Evolutionary conservation across 768 basidiomycete species (phyloP), one percentile per base, ranked within the genome.

Genomic region (Erythrobasidium yunnanense): DNA sequence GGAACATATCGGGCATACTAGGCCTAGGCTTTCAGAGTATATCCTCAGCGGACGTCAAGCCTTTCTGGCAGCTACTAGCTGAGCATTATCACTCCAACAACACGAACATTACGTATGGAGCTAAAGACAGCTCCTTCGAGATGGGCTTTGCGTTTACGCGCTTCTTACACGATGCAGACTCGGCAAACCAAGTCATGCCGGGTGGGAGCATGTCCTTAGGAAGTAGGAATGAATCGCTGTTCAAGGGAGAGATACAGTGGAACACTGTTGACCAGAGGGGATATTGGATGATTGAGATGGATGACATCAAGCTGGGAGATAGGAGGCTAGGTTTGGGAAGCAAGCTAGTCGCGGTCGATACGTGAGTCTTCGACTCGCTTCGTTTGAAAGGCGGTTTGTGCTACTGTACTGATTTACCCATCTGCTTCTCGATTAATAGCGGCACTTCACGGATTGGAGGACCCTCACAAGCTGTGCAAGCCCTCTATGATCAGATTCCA

Each of bases 391-490:
- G 11, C 11, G 38, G n/a, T 11, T 42, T 11, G 38, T 11, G 11
- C 38, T 11, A n/a, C 11, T 42, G 38, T 42, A 11, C 38, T 42
- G 38, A 42, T 42, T 11, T n/a, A n/a, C 11, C 38, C 11, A 11
- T 42, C 11, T 42, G 11, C 38, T n/a, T n/a, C n/a, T n/a, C n/a
- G n/a, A n/a, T n/a, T n/a, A n/a, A n/a, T n/a, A 42, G 38, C 38
- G 95, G 93, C 58, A 97, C 95, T 0, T 96, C 95, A 1, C 83
- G 96, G 42, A 82, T 97, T 42, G 91, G 88, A 5, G 93, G 89
- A 0, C 92, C 95, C 0, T 1, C 81, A 0, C 73, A 74, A 13
- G 78, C 78, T 55, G 83, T 93, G 27, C 74, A 80, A 2, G 75
- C 74, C 18, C 77, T 97, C 7, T 96, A 84, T 71, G 79, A 81